Base-by-base conservation (phyloP, 257 asterid species). In the Coffea canephora region DNA sequence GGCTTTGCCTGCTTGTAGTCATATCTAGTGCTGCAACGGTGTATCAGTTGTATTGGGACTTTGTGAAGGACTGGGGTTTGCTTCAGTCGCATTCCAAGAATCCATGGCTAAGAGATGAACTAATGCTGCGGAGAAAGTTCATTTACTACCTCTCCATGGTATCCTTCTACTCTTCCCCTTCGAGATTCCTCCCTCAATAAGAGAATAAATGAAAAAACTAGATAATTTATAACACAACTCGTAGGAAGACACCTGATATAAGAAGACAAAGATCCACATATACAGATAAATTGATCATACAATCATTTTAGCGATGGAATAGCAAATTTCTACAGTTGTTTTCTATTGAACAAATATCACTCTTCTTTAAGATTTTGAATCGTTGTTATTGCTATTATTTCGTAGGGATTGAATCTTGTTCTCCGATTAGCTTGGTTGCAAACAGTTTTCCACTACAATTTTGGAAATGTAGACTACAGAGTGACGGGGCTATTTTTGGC, bases 1-100 rank as follows among this genome's bases (percentile, higher is more conserved):
- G 99, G 96, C 91, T 95, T 65, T 95, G 93, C 59, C 74, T 91
- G 21, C 86, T 91, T 25, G 92, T 95, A 6, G 77, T 82, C 15
- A 69, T 89, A 82, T 95, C 99, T 43, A 95, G 97, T 84, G 84
- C 54, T 59, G 96, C 99, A 78, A 95, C 98, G 31, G 75, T 95
- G 1, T 95, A 93, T 76, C 98, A 95, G 84, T 88, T 95, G 49
- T 95, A 95, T 77, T 95, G 99, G 99, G 99, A 95, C 77, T 95
- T 90, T 78, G 99, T 93, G 0, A 95, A 89, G 76, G 99, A 95
- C 69, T 95, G 99, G 99, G 99, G 99, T 19, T 81, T 95, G 85
- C 93, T 95, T 8, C 97, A 91, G 85, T 66, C 85, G 64, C 64
- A 87, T 79, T 95, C 98, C 92, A 91, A 87, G 90, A 93, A 95